Evolutionary conservation across 305 asterid genomes (phyloP).

Genomic region (Ilex paraguariensis): DNA sequence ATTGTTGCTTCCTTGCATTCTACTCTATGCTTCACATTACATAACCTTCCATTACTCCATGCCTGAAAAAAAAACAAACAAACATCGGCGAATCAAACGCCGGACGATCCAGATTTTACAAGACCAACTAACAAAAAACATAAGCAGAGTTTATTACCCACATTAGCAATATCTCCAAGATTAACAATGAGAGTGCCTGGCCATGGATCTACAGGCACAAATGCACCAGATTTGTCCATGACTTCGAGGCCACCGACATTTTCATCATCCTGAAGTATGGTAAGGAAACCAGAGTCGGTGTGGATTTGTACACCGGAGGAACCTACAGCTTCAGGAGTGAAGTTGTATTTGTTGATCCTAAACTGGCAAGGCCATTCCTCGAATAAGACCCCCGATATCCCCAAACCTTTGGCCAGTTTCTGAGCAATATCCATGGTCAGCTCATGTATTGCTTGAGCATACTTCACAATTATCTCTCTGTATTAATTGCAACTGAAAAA

Average conservation of each 20-base stretch:
- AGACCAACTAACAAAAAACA: background rate
- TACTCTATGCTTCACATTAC: slow-evolving; percentile 60
- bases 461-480: slow-evolving; percentile 36
- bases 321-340: slow-evolving; percentile 35
- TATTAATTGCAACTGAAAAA: background rate
- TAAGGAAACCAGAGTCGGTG: slow-evolving; percentile 58
- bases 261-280: slow-evolving; percentile 60
- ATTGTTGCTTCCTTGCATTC: slow-evolving; percentile 50
- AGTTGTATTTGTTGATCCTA: slow-evolving; percentile 60
- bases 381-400: slow-evolving; percentile 23
- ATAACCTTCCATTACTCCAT: slow-evolving; percentile 73
- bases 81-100: background rate
- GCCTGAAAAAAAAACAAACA: slow-evolving; percentile 22
- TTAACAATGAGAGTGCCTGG: slow-evolving; percentile 59
- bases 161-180: slow-evolving; percentile 59
- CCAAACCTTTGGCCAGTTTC: slow-evolving; percentile 46
- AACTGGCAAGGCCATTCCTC: slow-evolving; percentile 54
- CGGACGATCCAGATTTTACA: background rate
- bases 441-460: slow-evolving; percentile 46
- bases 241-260: slow-evolving; percentile 54
- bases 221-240: slow-evolving; percentile 45
- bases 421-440: slow-evolving; percentile 33
- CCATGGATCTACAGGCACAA: slow-evolving; percentile 40
- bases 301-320: slow-evolving; percentile 51
- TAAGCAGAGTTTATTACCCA: slow-evolving; percentile 15